Percentiles rank a stretch among this genome's conserved stretches.
Evolutionary conservation across 352 stramenopile species (phyloP).

Genomic region (Achlya hypogyna): DNA sequence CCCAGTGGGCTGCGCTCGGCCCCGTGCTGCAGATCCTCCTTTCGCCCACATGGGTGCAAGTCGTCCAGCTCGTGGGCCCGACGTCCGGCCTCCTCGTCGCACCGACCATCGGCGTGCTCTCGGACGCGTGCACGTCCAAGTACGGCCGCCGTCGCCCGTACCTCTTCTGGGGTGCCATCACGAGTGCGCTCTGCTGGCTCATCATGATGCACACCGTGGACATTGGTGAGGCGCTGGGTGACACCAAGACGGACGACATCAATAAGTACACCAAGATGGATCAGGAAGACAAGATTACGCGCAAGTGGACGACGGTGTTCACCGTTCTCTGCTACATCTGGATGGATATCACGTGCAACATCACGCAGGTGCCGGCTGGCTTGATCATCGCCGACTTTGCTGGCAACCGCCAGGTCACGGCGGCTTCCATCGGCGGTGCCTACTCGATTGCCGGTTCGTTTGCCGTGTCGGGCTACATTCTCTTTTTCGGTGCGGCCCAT

Average conservation of each 20-base stretch:
- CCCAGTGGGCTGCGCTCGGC: slow-evolving; percentile 44
- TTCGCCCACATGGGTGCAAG: slow-evolving; percentile 34
- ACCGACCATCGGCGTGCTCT: slow-evolving; percentile 39
- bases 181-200: slow-evolving; percentile 35
- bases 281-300: slow-evolving; percentile 3
- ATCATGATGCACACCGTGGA: slow-evolving; percentile 43
- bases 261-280: background rate
- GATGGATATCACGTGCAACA: slow-evolving; percentile 53
- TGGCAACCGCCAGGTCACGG: slow-evolving; percentile 38
- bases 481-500: slow-evolving; percentile 39
- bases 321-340: slow-evolving; percentile 51
- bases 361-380: slow-evolving; percentile 33
- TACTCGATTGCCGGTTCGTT: slow-evolving; percentile 39
- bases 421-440: slow-evolving; percentile 33
- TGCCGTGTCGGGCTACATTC: slow-evolving; percentile 38
- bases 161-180: slow-evolving; percentile 27
- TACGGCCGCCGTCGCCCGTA: slow-evolving; percentile 34
- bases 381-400: slow-evolving; percentile 49
- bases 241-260: slow-evolving; percentile 27
- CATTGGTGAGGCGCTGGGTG: slow-evolving; percentile 36
- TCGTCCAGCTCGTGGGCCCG: slow-evolving; percentile 42
- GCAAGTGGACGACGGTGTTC: slow-evolving; percentile 37
- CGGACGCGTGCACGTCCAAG: slow-evolving; percentile 26
- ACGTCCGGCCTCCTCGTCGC: slow-evolving; percentile 37
- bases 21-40: slow-evolving; percentile 44